Base-by-base conservation (phyloP, 768 basidiomycete species). In the Tylopilus rubrobrunneus region DNA sequence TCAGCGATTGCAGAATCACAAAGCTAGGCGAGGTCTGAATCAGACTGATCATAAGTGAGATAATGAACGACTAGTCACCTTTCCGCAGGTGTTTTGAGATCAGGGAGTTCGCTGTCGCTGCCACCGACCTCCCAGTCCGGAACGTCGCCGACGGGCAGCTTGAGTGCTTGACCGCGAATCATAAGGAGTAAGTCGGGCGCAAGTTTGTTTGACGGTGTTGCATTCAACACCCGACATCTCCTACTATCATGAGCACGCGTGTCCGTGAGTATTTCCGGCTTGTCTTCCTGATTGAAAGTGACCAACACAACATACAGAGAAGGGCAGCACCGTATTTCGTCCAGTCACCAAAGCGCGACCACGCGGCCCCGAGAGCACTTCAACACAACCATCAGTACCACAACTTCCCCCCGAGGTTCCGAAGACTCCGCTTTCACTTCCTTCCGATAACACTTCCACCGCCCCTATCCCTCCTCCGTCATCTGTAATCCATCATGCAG, bases 321-420 rank as follows among this genome's bases (percentile, higher is more conserved):
- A 90, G 65, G 87, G 87, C 15, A 75, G 78, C 8, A 77, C 83
- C 6, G 67, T 88, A 50, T 90, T 90, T 60, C 80, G 78, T 63
- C 87, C 87, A n/a, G 76, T 86, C 4, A 74, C 72, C 14, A 85
- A 83, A 63, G 69, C 79, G 9, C 76, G 85, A 45, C 61, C 77
- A 14, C 81, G 84, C 27, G 63, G 71, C 10, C 41, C 58, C 12
- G 66, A 72, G 49, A 62, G 31, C 52, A 49, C 45, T 31, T 48
- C 61, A 10, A 58, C 52, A n/a, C 61, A 61, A 25, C 46, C 55
- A 17, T 57, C 59, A 5, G 36, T 47, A n/a, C 51, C 58, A 10
- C 56, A 59, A 42, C 52, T 47, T 15, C 45, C 43, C 4, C 36
- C 39, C 39, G 39, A 39, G 17, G 17, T 37, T 4, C 37, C n/a